Percentiles rank a stretch among this genome's conserved stretches.
Evolutionary conservation across 2,329 filamentous ascomycete species (phyloP).

Genomic region (Periglandula ipomoeae): DNA sequence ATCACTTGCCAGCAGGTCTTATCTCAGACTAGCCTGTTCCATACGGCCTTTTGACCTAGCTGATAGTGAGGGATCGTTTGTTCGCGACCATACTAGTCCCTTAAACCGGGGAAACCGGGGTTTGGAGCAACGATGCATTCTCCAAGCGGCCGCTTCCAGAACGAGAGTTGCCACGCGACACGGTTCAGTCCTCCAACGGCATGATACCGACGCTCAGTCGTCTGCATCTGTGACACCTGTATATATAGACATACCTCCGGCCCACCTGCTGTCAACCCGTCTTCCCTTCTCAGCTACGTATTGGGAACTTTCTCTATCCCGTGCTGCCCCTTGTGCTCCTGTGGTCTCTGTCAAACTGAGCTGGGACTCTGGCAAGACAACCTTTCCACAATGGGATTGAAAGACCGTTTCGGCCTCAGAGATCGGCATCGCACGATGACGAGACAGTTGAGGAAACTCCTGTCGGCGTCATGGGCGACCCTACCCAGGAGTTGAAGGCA

Average conservation of each 20-base stretch:
- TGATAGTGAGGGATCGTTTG: not conserved
- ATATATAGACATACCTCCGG: not conserved
- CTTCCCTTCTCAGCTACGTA: not conserved
- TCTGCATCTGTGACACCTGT: not conserved
- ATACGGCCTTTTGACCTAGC: not conserved
- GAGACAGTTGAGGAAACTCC: not conserved
- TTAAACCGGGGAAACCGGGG: not conserved
- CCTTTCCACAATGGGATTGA: constrained; percentile 1
- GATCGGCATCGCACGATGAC: not conserved
- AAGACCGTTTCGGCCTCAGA: constrained; percentile 2
- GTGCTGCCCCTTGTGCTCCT: not conserved
- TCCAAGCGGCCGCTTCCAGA: not conserved
- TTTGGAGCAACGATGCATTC: not conserved
- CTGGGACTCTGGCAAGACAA: not conserved
- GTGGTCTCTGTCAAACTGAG: not conserved
- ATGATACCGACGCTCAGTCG: too few species aligned
- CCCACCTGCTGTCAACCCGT: not conserved
- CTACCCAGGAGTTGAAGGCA: constrained; percentile 20
- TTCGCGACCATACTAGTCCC: not conserved
- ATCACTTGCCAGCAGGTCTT: not conserved
- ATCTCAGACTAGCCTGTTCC: not conserved
- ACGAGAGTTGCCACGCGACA: not conserved
- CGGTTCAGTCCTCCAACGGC: not conserved
- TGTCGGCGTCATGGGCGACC: not conserved
- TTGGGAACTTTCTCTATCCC: not conserved